Conservation (phyloP, 163 green algal genomes). For the Volvox carteri region DNA sequence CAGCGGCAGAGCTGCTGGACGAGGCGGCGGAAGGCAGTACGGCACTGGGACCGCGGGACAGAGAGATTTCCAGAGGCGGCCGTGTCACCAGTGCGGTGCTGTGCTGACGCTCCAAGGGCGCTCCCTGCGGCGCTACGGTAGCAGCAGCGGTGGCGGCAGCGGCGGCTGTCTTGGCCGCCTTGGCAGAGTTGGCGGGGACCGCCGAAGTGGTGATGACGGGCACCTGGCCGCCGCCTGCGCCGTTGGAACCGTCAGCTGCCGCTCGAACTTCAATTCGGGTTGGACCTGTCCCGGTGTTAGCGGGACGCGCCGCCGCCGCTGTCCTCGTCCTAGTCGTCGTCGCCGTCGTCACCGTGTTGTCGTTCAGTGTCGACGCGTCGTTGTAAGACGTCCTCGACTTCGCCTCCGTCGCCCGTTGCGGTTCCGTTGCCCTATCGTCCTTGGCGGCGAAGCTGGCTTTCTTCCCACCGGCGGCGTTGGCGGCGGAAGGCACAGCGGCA, state of each 20-base stretch:
- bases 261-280: constrained; percentile 17
- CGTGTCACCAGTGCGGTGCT: constrained; percentile 40
- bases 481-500: neutral
- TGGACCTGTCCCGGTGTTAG: neutral
- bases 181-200: neutral
- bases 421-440: neutral
- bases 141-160: neutral
- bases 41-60: constrained; percentile 5
- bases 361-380: neutral
- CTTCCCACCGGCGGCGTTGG: neutral
- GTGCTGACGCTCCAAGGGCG: constrained; percentile 20
- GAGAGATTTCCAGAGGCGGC: constrained; percentile 21
- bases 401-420: neutral
- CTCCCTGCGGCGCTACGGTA: neutral
- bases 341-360: neutral
- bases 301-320: neutral
- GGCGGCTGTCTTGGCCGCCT: neutral
- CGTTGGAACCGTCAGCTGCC: neutral
- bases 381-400: neutral
- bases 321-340: neutral
- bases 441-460: neutral
- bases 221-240: neutral
- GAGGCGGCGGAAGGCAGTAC: constrained; percentile 12
- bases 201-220: neutral
- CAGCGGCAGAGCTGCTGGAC: too few relatives aligned